These are phyloP conservation scores for Fusarium bulbicola DNA, from an alignment of 2,329 filamentous ascomycete species.

Conservation along the genomic window DNA sequence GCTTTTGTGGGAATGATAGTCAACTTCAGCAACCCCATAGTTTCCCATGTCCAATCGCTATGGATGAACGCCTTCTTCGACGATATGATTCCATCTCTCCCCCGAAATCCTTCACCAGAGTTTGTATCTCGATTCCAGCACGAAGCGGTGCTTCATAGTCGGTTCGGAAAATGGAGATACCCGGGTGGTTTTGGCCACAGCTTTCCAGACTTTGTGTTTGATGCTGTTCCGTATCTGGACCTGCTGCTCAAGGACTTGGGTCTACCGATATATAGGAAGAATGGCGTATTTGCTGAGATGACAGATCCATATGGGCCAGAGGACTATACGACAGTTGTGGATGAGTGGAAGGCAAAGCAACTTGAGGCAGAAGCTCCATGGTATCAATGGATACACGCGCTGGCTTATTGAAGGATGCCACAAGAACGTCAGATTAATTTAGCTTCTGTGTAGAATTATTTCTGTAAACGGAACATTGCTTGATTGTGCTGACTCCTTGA, in stretches of 20 bases:
- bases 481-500: background rate
- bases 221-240: slow-evolving; percentile 78
- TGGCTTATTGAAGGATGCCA: background rate
- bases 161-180: slow-evolving; percentile 76
- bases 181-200: slow-evolving; percentile 70
- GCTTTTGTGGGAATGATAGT: slow-evolving; percentile 57
- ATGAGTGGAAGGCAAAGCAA: slow-evolving; percentile 57
- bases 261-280: slow-evolving; percentile 64
- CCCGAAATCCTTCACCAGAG: slow-evolving; percentile 22
- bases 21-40: slow-evolving; percentile 54
- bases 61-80: slow-evolving; percentile 73
- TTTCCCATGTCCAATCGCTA: slow-evolving; percentile 61
- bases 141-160: slow-evolving; percentile 70
- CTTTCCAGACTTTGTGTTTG: slow-evolving; percentile 78
- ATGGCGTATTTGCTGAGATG: slow-evolving; percentile 60
- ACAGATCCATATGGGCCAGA: slow-evolving; percentile 66
- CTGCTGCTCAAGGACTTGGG: slow-evolving; percentile 72
- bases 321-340: slow-evolving; percentile 64
- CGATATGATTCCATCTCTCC: slow-evolving; percentile 38
- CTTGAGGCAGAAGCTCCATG: background rate
- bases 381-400: background rate
- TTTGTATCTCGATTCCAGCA: slow-evolving; percentile 56
- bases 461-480: background rate
- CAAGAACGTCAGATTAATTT: background rate
- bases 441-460: background rate